Conservation (phyloP, 768 basidiomycete genomes). For the Mycena leptocephala region DNA sequence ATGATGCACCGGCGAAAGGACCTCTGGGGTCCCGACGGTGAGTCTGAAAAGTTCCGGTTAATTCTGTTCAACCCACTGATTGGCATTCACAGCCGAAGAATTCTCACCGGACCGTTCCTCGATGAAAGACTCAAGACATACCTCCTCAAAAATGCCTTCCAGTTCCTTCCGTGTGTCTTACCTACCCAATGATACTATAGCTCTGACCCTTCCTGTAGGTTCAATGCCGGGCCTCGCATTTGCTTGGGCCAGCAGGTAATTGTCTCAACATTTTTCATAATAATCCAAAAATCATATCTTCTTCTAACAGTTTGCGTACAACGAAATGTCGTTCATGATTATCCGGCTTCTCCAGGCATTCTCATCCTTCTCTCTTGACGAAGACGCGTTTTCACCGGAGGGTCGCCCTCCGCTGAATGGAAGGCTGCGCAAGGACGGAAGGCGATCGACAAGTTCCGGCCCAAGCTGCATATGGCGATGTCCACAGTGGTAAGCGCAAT, state of each 20-base stretch:
- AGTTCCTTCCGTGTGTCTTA: constrained; percentile 57
- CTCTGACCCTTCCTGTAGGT: constrained; percentile 17
- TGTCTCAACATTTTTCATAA: not conserved
- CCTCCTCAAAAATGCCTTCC: constrained; percentile 63
- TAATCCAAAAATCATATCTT: not conserved
- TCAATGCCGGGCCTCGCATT: constrained; percentile 59
- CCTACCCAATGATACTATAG: no score
- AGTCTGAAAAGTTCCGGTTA: not conserved
- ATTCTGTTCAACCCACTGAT: not conserved
- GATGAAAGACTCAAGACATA: constrained; percentile 63
- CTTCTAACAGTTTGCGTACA: constrained; percentile 29
- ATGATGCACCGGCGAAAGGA: constrained; percentile 59
- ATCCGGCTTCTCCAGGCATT: constrained; percentile 61
- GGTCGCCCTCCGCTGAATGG: constrained; percentile 57
- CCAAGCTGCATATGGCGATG: constrained; percentile 56
- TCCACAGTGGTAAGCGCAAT: constrained; percentile 40
- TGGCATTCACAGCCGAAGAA: constrained; percentile 52
- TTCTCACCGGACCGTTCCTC: constrained; percentile 72
- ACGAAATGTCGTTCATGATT: constrained; percentile 38
- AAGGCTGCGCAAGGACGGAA: constrained; percentile 46
- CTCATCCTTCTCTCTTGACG: constrained; percentile 52
- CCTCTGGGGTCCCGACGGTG: constrained; percentile 65
- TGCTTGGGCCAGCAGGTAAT: constrained; percentile 62
- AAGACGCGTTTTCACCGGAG: constrained; percentile 48
- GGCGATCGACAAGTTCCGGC: constrained; percentile 49